Base-by-base conservation (phyloP, 2,329 filamentous ascomycete species). In the Pyrenophora graminea region DNA sequence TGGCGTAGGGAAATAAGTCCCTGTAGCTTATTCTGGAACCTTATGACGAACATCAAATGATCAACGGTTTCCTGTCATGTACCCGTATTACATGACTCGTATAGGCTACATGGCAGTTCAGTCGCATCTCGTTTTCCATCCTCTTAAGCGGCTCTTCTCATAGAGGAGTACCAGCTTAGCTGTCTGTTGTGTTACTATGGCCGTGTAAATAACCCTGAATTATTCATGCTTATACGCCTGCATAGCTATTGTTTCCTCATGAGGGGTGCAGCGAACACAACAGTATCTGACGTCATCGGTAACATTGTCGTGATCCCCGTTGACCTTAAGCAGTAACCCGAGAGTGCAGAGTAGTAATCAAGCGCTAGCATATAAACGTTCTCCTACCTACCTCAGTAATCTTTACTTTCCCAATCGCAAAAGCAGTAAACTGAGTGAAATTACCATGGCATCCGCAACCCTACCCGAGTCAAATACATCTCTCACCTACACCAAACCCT, bases 401-500 rank as follows among this genome's bases (percentile, higher is more conserved):
- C 15, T 15, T 27, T 31, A 19, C 4, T 19, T 21, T 9, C 10
- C 17, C 7, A 8, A 32, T 10, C 8, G 15, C 12, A 27, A 27
- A 30, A 19, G 7, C 15, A 39, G 23, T 25, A 31, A n/a, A 30
- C 34, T 21, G 13, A 5, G 8, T n/a, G 17, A 31, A 3, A 6
- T 4, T 10, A 39, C 2, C 5, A 51, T 51, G 47, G 19, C 45
- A 31, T 41, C 40, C n/a, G 23, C 52, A 9, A 13, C 34, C 12
- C 55, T 64, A 21, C 61, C 67, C 17, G 45, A 58, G 13, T 62
- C 56, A 15, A 67, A 62, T 47, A 67, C 52, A 12, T 58, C 65
- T 23, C 54, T 71, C 6, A 67, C 63, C 13, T 71, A 66, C 41
- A 66, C 65, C 6, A 34, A 42, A 19, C 68, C 66, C 6, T 59